phyloP scores from a whole-genome alignment of 208 protist genomes.

The Trichomonas vaginalis region DNA sequence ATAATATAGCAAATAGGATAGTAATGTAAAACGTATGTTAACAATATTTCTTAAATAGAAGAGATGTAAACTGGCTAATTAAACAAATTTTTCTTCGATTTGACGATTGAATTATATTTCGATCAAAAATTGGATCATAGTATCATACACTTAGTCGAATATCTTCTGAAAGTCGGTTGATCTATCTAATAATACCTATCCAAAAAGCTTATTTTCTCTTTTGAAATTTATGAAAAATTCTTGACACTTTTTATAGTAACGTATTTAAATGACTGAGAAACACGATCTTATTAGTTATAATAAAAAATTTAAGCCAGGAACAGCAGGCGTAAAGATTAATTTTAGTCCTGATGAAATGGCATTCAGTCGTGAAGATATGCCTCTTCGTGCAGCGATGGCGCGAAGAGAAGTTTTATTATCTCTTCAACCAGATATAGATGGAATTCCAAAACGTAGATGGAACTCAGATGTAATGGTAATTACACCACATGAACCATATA shows the following conservation, averaged over 20 bases:
- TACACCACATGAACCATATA: neutral
- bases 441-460: neutral
- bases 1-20: too few relatives aligned
- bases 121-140: too few relatives aligned
- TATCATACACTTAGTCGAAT: too few relatives aligned
- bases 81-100: too few relatives aligned
- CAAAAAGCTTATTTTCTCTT: too few relatives aligned
- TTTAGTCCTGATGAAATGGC: slow-evolving; percentile 9
- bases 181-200: too few relatives aligned
- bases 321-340: neutral
- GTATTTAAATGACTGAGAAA: neutral
- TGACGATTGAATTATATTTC: too few relatives aligned
- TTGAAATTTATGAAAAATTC: too few relatives aligned
- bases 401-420: neutral
- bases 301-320: slow-evolving; percentile 17
- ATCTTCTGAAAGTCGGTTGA: too few relatives aligned
- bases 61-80: too few relatives aligned
- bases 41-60: too few relatives aligned
- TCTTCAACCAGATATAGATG: neutral
- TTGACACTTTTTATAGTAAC: neutral
- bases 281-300: neutral
- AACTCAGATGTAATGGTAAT: neutral
- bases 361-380: slow-evolving; percentile 12
- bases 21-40: too few relatives aligned
- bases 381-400: neutral